Base-by-base conservation (phyloP, 1,284 basidiomycete genomes). In the Neonothopanus nambi region DNA sequence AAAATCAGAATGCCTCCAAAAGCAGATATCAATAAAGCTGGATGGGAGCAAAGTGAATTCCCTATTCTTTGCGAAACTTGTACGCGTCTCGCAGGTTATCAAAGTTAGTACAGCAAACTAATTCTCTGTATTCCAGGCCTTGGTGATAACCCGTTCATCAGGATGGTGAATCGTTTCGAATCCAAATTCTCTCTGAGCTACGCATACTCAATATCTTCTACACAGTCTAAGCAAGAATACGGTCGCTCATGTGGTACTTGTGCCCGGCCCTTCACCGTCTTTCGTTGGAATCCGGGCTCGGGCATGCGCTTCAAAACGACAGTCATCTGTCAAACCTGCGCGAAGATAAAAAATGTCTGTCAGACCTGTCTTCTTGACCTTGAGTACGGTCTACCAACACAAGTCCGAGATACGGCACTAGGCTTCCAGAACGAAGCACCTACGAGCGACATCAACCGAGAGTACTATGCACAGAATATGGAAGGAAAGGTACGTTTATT, bases 281-380 rank as follows among this genome's bases (percentile, higher is more conserved):
- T 99, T 72, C 88, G 95, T 43, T 99, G 97, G 97, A 96, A 98
- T 65, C 95, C 97, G 1, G 97, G 97, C 48, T 76, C 83, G 13
- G 96, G 95, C 39, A 90, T 87, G 67, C 87, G 97, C 38, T 97
- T 87, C 84, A 99, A 99, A 78, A 93, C 94, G 63, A 99, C 97
- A 4, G 96, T 98, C 59, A 89, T 99, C 60, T 99, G 97, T 73
- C 95, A 97, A 68, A 98, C 97, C 1, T 99, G 97, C 65, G 93
- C 96, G 36, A 99, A 98, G 78, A 89, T 98, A 63, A 98, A 98
- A 80, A 98, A 99, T 65, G 92, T 97, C 39, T 99, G 97, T 75
- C 97, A 99, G 74, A 98, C 95, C 1, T 99, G 97, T 70, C 77
- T 99, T 24, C 78, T 99, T 33, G 97, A 99, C 68, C 81, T 96